Evolutionary conservation across 2,329 filamentous ascomycete genomes (phyloP), one percentile per base, ranked within the genome.

Genomic region (Penicillium aurantiogriseum): DNA sequence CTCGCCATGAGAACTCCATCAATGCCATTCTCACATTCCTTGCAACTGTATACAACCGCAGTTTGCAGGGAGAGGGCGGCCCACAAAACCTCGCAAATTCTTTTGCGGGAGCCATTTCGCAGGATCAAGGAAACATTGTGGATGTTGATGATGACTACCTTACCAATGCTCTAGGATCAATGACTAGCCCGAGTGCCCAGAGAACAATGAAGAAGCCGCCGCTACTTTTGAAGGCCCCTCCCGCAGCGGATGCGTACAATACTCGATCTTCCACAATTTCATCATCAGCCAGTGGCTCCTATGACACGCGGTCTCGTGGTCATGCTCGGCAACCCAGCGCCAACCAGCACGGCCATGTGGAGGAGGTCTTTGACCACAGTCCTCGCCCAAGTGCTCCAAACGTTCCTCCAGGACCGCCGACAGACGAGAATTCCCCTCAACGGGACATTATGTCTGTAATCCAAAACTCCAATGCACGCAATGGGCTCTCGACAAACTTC

Each of bases 21-120:
- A 97, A 97, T 70, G 93, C 93, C n/a, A 97, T 99, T 61, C 83
- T 99, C 42, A 96, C 92, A 49, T 97, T 99, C 74, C 83, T 99
- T 21, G 94, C 93, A 45, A 97, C 95, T 13, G 93, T 99, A 42
- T 99, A 97, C 77, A 89, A 96, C 62, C 89, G 95, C 69, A 96
- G 91, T 62, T 78, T 99, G 49, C 92, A 97, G 71, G 91, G 92
- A 36, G 89, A 93, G 66, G 87, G 87, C 33, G 84, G 85, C 19
- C 81, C 85, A 1, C 86, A 90, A 69, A 93, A 90, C 59, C 84
- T 97, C 42, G 87, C 89, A 55, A 92, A 95, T 65, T 88, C 96
- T 70, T 90, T 97, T 70, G 86, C 87, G 5, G 88, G 86, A 63
- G 85, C 90, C 57, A 88, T 94, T 56, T 85, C 88, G 15, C 80